Conservation (phyloP, 2,329 filamentous ascomycete species). For the Trichoderma afroharzianum region DNA sequence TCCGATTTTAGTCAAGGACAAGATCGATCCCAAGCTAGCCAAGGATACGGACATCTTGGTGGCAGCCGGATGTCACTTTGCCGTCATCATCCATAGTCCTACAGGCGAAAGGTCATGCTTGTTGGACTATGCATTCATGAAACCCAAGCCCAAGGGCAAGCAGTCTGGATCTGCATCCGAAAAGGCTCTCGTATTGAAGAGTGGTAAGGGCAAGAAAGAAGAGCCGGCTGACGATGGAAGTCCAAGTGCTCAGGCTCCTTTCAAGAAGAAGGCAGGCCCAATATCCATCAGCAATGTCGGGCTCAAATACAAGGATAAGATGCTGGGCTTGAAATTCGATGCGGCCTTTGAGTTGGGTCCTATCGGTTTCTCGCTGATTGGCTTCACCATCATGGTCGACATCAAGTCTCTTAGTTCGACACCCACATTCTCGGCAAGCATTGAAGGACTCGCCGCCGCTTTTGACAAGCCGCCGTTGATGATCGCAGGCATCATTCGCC, state of each 20-base stretch:
- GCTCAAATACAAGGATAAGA: not conserved
- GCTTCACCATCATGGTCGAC: not conserved
- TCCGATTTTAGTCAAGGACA: not conserved
- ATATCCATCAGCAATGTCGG: not conserved
- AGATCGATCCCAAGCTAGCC: not conserved
- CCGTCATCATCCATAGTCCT: not conserved
- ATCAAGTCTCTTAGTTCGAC: not conserved
- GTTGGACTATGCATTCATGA: not conserved
- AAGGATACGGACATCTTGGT: not conserved
- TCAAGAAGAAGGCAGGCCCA: not conserved
- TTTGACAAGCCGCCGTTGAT: not conserved
- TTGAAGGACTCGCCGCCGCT: not conserved
- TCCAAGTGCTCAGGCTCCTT: not conserved
- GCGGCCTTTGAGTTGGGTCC: not conserved
- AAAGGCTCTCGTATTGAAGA: not conserved
- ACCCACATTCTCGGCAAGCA: not conserved
- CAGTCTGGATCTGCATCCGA: not conserved
- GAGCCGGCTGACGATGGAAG: not conserved
- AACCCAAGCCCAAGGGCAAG: not conserved
- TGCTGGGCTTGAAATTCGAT: not conserved
- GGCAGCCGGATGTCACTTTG: not conserved
- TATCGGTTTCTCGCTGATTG: not conserved
- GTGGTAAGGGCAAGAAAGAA: not conserved
- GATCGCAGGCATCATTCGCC: not conserved
- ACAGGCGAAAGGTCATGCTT: not conserved